Percentiles rank a stretch among this genome's conserved stretches.
phyloP scores from a whole-genome alignment of 2,329 filamentous ascomycete species.

The Colletotrichum tropicale region DNA sequence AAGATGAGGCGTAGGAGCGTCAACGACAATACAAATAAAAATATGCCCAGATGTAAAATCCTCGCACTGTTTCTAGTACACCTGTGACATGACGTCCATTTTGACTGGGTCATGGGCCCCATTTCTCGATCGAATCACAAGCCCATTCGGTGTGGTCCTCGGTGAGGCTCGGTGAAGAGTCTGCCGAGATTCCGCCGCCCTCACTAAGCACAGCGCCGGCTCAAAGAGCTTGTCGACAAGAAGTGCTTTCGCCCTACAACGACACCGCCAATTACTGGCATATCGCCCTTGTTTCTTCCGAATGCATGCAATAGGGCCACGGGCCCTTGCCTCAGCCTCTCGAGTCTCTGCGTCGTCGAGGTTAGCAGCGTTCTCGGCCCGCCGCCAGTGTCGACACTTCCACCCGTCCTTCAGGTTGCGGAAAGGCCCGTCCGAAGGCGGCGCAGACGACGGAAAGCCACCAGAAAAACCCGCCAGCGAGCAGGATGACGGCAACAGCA shows the following conservation, averaged over 20 bases:
- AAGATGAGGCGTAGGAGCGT: neutral
- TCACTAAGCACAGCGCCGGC: slow-evolving; percentile 8
- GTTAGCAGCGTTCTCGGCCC: slow-evolving; percentile 5
- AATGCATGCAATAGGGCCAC: slow-evolving; percentile 29
- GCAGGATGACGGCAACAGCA: slow-evolving; percentile 7
- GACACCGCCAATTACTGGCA: slow-evolving; percentile 21
- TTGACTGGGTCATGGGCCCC: neutral
- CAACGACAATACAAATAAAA: neutral
- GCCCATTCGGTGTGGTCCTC: neutral
- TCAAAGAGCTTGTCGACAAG: neutral
- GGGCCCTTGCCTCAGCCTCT: slow-evolving; percentile 25
- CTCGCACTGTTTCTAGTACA: neutral
- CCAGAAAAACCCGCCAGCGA: slow-evolving; percentile 18
- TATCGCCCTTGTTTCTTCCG: slow-evolving; percentile 16
- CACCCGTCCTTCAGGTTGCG: slow-evolving; percentile 18
- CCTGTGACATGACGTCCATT: neutral
- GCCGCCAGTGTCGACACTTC: slow-evolving; percentile 21
- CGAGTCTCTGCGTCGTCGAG: slow-evolving; percentile 13
- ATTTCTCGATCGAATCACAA: neutral
- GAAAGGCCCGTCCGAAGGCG: slow-evolving; percentile 13
- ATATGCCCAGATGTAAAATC: neutral
- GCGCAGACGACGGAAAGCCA: slow-evolving; percentile 20
- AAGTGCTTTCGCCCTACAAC: neutral
- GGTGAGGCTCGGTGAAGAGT: slow-evolving; percentile 16
- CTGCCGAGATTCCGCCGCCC: slow-evolving; percentile 21